Conservation (phyloP, 2,329 filamentous ascomycete species). For the Neofusicoccum ribis region DNA sequence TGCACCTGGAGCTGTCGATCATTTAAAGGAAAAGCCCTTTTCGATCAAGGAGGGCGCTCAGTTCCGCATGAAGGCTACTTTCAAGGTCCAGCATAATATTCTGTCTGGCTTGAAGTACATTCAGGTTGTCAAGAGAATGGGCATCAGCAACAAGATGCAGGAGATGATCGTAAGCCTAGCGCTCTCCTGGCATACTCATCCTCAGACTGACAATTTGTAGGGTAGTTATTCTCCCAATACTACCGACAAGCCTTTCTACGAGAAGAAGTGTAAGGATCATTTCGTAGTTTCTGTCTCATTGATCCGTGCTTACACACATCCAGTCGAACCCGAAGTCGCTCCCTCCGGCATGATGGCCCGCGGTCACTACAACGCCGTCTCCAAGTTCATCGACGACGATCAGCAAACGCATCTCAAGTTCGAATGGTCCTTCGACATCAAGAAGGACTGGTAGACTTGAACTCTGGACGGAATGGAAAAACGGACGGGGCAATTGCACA, state of each 20-base stretch:
- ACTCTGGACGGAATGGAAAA: background rate
- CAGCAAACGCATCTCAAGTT: slow-evolving; percentile 87
- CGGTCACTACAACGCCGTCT: slow-evolving; percentile 85
- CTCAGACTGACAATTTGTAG: slow-evolving; percentile 45
- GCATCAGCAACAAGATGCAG: slow-evolving; percentile 85
- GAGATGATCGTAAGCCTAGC: slow-evolving; percentile 80
- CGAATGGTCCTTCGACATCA: slow-evolving; percentile 94
- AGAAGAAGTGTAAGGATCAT: slow-evolving; percentile 78
- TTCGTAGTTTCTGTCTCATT: background rate
- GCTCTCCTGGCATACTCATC: too few species aligned
- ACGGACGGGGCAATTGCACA: background rate
- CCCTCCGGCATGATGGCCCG: slow-evolving; percentile 87
- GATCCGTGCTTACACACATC: slow-evolving; percentile 13
- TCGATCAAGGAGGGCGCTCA: slow-evolving; percentile 93
- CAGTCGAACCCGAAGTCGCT: slow-evolving; percentile 89
- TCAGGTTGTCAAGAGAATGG: slow-evolving; percentile 88
- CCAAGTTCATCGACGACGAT: slow-evolving; percentile 94
- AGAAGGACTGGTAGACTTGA: slow-evolving; percentile 80
- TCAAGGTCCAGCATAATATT: slow-evolving; percentile 96
- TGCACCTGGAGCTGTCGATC: slow-evolving; percentile 68
- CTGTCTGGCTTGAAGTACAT: slow-evolving; percentile 94
- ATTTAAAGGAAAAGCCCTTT: slow-evolving; percentile 89
- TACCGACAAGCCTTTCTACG: slow-evolving; percentile 78
- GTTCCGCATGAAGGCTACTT: slow-evolving; percentile 92
- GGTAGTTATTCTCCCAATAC: slow-evolving; percentile 94